Base-by-base conservation (phyloP, 2,329 filamentous ascomycete species). In the Aspergillus costaricaensis region DNA sequence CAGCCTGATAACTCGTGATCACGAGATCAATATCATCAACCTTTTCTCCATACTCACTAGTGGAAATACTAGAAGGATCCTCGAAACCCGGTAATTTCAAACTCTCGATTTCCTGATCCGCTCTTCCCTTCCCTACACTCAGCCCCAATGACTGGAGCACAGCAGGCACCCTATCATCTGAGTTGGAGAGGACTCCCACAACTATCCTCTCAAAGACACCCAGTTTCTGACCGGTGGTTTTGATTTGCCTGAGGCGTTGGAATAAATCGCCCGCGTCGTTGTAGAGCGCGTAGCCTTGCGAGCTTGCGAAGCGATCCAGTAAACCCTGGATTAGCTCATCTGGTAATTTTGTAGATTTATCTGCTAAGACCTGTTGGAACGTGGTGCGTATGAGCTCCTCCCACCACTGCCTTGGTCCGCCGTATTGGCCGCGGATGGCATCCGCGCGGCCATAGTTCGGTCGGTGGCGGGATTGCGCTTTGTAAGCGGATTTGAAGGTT, bases 1-100 rank as follows among this genome's bases (percentile, higher is more conserved):
- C 78, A 3, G 77, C 79, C 55, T 80, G 77, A 63, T 80, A 81
- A 64, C 79, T 81, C 9, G 79, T 81, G 25, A 80, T 72, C 0
- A 81, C 67, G 51, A 81, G 71, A 57, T 81, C 76, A 41, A 81
- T 58, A 68, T 81, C 78, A 32, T 71, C 21, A 7, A 17, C 44
- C 15, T 3, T 30, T 1, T 15, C 14, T n/a, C 15, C 17, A 50
- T 50, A 7, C 15, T 2, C 47, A 6, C 0, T n/a, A 32, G 5
- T 17, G 5, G 15, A 9, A 30, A 17, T 19, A 32, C 15, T 17
- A 8, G 15, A 17, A 30, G n/a, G 17, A 50, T 60, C 56, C 51
- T 69, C 66, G 39, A 66, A 65, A 2, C 65, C 65, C 3, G 58
- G 71, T 2, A 74, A 53, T 15, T 67, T 61, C 63, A 66, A 67